Percentiles rank a stretch among this genome's conserved stretches.
phyloP scores from a whole-genome alignment of 169 alveolate species.

The Plasmodium malariae region DNA sequence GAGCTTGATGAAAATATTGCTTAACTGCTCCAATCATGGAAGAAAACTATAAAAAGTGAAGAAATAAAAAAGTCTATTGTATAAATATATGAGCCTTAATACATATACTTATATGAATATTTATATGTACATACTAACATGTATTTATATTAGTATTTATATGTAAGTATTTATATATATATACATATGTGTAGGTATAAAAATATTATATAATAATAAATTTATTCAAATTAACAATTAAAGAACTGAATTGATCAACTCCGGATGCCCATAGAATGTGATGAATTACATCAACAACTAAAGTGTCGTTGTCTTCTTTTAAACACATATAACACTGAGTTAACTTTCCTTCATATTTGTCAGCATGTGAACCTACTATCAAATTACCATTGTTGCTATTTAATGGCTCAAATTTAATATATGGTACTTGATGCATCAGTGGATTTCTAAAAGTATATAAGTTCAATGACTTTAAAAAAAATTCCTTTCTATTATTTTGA shows the following conservation, averaged over 20 bases:
- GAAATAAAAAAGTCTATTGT: not conserved
- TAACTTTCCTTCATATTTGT: conserved; percentile 47
- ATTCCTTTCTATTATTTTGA: conserved; percentile 8
- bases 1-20: conserved; percentile 23
- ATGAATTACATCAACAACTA: conserved; percentile 55
- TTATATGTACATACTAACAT: conserved; percentile 7
- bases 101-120: conserved; percentile 15
- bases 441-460: conserved; percentile 23
- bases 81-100: not conserved
- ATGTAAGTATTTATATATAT: not conserved
- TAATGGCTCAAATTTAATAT: conserved; percentile 40
- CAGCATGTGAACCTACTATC: conserved; percentile 1
- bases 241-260: conserved; percentile 51
- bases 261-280: conserved; percentile 63
- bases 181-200: no score
- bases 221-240: conserved; percentile 7
- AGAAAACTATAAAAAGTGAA: conserved; percentile 36
- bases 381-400: conserved; percentile 41
- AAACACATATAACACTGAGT: conserved; percentile 20
- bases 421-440: conserved; percentile 24
- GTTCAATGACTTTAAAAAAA: conserved; percentile 16
- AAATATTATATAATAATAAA: not conserved
- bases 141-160: not conserved
- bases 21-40: conserved; percentile 68
- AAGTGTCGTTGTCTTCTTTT: conserved; percentile 41